Base-by-base conservation (phyloP, 2,329 filamentous ascomycete species). In the Byssoonygena ceratinophila region DNA sequence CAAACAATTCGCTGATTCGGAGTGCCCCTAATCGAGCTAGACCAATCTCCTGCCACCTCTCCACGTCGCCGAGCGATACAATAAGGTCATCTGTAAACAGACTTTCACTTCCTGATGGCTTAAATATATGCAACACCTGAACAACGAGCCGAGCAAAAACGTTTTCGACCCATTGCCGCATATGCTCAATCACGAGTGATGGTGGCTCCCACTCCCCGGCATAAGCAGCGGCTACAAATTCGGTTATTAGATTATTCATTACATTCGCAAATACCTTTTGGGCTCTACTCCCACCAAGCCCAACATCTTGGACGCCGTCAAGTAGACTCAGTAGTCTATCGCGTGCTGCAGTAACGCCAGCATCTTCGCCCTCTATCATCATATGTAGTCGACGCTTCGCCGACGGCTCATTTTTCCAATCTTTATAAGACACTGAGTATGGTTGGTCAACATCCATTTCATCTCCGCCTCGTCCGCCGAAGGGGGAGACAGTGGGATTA, bases 211-310 rank as follows among this genome's bases (percentile, higher is more conserved):
- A 83, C 55, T 79, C 71, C 2, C 76, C 73, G 41, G 77, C 69
- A 59, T 80, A 82, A n/a, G 74, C 72, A 45, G 76, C 73, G 27
- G 70, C 69, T 20, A 83, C 73, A 57, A 79, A 79, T 11, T 75
- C 72, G 39, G 75, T 75, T 58, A 84, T 69, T 57, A 81, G 66
- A 32, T 74, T 71, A 59, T 80, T 74, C 71, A 82, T 77, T 1
- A 80, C 77, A 51, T 72, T 68, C 1, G 79, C 80, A 57, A 82
- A 77, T 6, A 79, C 74, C 53, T 75, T 75, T 59, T 82, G 77
- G 4, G 75, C 73, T 43, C 70, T 70, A 37, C 74, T 73, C 29
- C 74, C 74, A 9, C 78, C 79, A 22, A 83, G 66, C 0, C 79
- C 79, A 14, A 80, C 73, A 16, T 71, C 66, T 53, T 77, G 70